Base-by-base conservation (phyloP, 108 stramenopile species). In the Skeletonema potamos region DNA sequence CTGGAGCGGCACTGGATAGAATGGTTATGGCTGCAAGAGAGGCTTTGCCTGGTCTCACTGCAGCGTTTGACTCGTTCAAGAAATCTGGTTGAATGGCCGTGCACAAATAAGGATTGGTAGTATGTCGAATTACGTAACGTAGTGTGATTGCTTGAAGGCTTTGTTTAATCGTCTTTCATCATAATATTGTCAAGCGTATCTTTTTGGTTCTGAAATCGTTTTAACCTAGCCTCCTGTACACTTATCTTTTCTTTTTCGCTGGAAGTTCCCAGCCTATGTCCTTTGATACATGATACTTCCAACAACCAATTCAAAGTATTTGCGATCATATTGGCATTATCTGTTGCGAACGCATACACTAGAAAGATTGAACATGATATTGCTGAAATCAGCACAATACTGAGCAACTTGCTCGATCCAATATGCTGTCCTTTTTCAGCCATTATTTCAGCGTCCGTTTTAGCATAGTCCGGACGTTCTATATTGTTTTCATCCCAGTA, bases 401-500 rank as follows among this genome's bases (percentile, higher is more conserved):
- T 51, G 48, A 51, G 48, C 48, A 51, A n/a, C 1, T 51, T 51
- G 22, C 22, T 51, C 13, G 22, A 37, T 46, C 48, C 73, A 33
- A 27, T 41, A 27, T 48, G 57, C 27, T 54, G 54, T 20, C 74
- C 58, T 68, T 80, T 46, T 46, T 89, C 86, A n/a, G 64, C 58
- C 24, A 67, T 70, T 27, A 89, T 74, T 58, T 89, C 88, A 9
- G 82, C 84, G 72, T 89, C 88, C 0, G 88, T 85, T 74, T 86
- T 89, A 68, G 85, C 88, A 68, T 89, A 89, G 44, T 89, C 88
- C 12, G 88, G 88, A 33, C 88, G 64, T 60, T 81, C 76, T 63
- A 89, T 89, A 13, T 73, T 73, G 71, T 89, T 70, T 63, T 89
- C 84, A 54, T 86, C 88, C 88, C 88, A 89, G 58, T 86, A 89